Evolutionary conservation across 805 yeast genomes (phyloP).

Genomic region (Yueomyces sp.): DNA sequence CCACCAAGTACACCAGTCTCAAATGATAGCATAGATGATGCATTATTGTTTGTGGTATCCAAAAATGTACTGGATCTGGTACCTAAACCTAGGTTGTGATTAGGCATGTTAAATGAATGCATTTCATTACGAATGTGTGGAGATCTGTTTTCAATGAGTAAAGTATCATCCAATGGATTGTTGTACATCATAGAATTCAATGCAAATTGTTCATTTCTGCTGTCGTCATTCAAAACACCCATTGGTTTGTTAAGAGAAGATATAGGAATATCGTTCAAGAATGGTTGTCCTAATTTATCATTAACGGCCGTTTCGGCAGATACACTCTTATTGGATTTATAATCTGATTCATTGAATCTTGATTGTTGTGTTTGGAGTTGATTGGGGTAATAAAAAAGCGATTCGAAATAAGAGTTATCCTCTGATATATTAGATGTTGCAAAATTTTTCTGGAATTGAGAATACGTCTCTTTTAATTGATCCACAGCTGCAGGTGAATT

Average conservation of each 20-base stretch:
- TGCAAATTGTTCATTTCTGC: neutral
- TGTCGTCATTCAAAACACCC: neutral
- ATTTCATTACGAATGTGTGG: slow-evolving; percentile 7
- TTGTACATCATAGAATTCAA: neutral
- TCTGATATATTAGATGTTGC: neutral
- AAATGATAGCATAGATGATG: too few relatives aligned
- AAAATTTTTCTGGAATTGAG: slow-evolving; percentile 10
- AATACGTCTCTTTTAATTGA: slow-evolving; percentile 15
- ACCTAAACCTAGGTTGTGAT: slow-evolving; percentile 1
- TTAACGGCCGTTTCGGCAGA: neutral
- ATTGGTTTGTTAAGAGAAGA: neutral
- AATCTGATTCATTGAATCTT: neutral
- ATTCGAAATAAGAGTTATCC: neutral
- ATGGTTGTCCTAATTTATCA: neutral
- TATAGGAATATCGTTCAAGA: neutral
- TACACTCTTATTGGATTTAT: neutral
- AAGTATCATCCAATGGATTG: slow-evolving; percentile 5
- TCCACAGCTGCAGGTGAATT: slow-evolving; percentile 6
- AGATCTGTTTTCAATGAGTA: slow-evolving; percentile 12
- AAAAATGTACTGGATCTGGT: too few relatives aligned
- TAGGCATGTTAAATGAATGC: slow-evolving; percentile 5
- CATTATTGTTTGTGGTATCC: too few relatives aligned
- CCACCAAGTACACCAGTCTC: too few relatives aligned
- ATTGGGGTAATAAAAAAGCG: neutral
- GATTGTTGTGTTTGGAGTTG: neutral